phyloP scores from a whole-genome alignment of 2,329 filamentous ascomycete species.

The Trichoderma cornu-damae region DNA sequence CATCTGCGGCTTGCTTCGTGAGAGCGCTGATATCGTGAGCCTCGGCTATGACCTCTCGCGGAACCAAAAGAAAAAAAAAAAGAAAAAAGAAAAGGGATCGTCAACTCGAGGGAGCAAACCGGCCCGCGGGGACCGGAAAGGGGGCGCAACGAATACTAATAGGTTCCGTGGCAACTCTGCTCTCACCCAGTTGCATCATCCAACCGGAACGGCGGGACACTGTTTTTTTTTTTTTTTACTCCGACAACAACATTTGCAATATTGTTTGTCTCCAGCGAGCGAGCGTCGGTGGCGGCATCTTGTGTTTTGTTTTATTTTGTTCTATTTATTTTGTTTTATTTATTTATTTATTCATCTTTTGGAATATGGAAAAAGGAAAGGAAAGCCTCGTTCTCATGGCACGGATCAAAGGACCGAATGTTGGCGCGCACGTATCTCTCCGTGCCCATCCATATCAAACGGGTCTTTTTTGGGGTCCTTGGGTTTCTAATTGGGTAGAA shows the following conservation, averaged over 20 bases:
- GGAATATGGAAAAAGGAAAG: no score
- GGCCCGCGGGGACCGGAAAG: neutral
- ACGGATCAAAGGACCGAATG: slow-evolving; percentile 14
- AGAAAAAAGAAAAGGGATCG: no score
- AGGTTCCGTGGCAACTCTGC: neutral
- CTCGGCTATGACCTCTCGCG: no score
- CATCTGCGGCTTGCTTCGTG: neutral
- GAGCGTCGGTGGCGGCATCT: neutral
- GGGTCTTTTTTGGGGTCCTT: slow-evolving; percentile 4
- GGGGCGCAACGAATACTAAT: no score
- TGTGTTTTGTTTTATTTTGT: no score
- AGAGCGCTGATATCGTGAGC: neutral
- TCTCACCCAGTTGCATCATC: neutral
- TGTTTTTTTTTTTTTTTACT: no score
- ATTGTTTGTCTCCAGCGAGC: neutral
- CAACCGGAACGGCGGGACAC: neutral
- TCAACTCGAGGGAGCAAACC: neutral
- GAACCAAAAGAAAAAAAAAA: no score
- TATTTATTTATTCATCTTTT: no score
- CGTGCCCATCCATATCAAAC: slow-evolving; percentile 13
- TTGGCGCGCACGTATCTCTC: slow-evolving; percentile 3
- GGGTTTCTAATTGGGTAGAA: slow-evolving; percentile 5
- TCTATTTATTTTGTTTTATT: no score
- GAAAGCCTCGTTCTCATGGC: neutral
- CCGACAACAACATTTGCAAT: no score